phyloP scores from a whole-genome alignment of 805 yeast species.

The Barnettozyma botsteinii region DNA sequence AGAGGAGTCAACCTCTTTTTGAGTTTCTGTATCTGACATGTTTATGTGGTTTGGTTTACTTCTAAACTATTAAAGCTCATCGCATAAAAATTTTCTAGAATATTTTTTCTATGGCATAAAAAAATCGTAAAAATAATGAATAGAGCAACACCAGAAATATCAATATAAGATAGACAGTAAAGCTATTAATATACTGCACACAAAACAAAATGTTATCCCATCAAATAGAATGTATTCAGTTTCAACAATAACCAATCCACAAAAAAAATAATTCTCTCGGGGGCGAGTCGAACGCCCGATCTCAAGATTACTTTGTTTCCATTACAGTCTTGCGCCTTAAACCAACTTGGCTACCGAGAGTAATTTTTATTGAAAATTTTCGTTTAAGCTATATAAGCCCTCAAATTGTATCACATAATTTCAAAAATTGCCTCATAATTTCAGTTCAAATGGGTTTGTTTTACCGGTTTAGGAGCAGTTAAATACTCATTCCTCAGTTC shows the following conservation, averaged over 20 bases:
- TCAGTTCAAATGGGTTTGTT: no score
- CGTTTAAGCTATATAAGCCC: not conserved
- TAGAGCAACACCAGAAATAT: no score
- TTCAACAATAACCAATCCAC: not conserved
- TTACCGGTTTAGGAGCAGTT: no score
- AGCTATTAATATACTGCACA: no score
- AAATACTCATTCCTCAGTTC: no score
- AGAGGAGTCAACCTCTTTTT: not conserved
- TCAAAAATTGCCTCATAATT: no score
- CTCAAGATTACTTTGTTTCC: constrained; percentile 29
- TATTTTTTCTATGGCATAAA: not conserved
- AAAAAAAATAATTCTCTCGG: constrained; percentile 28
- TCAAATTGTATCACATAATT: no score
- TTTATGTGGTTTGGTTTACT: not conserved
- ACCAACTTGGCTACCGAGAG: constrained; percentile 37
- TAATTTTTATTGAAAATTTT: not conserved
- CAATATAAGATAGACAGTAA: no score
- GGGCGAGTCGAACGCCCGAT: constrained; percentile 37
- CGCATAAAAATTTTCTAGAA: constrained; percentile 2
- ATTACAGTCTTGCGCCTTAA: constrained; percentile 35
- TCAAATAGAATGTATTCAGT: no score
- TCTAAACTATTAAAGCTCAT: constrained; percentile 1
- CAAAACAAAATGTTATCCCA: no score
- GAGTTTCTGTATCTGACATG: constrained; percentile 9
- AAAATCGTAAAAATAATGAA: not conserved